Percentiles rank a stretch among this genome's conserved stretches.
Evolutionary conservation across 169 alveolate species (phyloP).

Genomic region (Plasmodium fragile): DNA sequence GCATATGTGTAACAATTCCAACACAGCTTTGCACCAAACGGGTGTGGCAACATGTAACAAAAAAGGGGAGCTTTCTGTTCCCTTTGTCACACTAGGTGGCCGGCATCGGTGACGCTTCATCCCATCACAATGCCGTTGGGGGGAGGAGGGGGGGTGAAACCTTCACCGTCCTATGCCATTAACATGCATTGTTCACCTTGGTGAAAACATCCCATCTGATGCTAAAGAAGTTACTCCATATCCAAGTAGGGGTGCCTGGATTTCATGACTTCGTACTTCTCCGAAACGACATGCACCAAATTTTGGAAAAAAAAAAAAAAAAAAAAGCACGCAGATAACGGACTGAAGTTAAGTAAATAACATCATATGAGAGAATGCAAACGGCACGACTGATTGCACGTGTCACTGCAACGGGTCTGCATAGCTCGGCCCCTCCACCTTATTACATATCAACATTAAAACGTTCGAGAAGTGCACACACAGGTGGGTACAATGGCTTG

Average conservation of each 20-base stretch:
- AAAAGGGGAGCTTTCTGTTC: not conserved
- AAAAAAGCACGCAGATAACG: not conserved
- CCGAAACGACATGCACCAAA: slow-evolving; percentile 47
- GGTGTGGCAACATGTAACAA: not conserved
- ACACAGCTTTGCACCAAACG: not conserved
- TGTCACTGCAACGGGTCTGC: not conserved
- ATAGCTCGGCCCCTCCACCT: not conserved
- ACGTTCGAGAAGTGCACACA: slow-evolving; percentile 50
- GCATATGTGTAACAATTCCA: not conserved
- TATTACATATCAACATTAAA: slow-evolving; percentile 55
- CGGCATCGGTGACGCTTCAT: not conserved
- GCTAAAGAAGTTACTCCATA: slow-evolving; percentile 1
- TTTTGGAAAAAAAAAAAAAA: slow-evolving; percentile 17
- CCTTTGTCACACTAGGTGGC: not conserved
- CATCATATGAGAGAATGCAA: not conserved
- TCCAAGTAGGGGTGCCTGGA: slow-evolving; percentile 63
- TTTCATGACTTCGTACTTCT: slow-evolving; percentile 27
- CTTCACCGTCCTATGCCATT: not conserved
- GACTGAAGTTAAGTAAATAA: not conserved
- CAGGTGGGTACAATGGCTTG: slow-evolving; percentile 67
- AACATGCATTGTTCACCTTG: not conserved
- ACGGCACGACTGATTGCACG: not conserved
- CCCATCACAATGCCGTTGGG: not conserved
- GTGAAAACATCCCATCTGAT: not conserved
- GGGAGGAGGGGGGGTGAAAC: too few relatives aligned